Conservation (phyloP, 345 rosid species). For the Populus euphratica region DNA sequence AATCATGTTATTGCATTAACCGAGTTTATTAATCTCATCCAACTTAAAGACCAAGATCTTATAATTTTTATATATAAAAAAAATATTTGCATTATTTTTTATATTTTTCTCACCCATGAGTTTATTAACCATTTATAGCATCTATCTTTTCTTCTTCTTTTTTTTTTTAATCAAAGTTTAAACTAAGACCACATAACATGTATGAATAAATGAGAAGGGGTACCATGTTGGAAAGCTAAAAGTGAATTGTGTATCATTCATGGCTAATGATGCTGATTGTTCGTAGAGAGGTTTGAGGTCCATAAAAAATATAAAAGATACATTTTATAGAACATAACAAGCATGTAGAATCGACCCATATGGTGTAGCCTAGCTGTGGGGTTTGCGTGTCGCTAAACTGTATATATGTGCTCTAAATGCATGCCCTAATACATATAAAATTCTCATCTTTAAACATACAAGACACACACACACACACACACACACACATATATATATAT, state of each 20-base stretch:
- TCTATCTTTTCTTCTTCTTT: background rate
- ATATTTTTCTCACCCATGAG: too few species aligned
- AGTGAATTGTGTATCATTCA: conserved; percentile 12
- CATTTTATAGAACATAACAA: conserved; percentile 8
- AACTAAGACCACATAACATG: conserved; percentile 21
- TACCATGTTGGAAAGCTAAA: conserved; percentile 31
- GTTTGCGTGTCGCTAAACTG: background rate
- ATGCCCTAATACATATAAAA: conserved; percentile 17
- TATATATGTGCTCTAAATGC: background rate
- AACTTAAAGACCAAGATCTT: too few species aligned
- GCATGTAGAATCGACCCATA: background rate
- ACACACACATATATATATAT: background rate
- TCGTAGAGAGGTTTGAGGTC: background rate
- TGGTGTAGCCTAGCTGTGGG: background rate
- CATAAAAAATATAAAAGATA: conserved; percentile 16
- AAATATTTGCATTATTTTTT: too few species aligned
- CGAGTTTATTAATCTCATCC: too few species aligned
- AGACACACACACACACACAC: background rate
- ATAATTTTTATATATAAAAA: too few species aligned
- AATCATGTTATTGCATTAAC: too few species aligned
- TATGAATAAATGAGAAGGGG: conserved; percentile 4
- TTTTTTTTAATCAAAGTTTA: background rate
- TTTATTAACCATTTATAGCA: too few species aligned
- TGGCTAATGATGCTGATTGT: background rate
- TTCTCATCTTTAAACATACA: conserved; percentile 2